These are phyloP conservation scores for Kentomonas sorsogonicus DNA, from an alignment of 208 protist species.

Conservation along the genomic window DNA sequence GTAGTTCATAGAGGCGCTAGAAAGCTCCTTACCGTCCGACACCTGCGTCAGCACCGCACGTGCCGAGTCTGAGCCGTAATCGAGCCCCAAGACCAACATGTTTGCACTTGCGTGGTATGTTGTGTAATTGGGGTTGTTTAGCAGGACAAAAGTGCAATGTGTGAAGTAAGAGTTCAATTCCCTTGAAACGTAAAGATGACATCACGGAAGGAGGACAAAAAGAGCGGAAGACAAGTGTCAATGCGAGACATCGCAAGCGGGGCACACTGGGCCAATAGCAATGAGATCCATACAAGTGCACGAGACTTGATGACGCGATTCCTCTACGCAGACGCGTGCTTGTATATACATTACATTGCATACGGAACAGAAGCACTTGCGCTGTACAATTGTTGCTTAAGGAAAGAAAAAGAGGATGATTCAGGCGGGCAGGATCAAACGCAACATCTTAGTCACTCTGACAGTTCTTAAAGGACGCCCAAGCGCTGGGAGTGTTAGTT, in stretches of 20 bases:
- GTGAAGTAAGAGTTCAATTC: background rate
- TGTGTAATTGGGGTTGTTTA: background rate
- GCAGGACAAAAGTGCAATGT: background rate
- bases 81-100: constrained; percentile 47
- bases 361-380: constrained; percentile 9
- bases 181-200: background rate
- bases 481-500: constrained; percentile 1
- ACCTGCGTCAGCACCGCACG: constrained; percentile 40
- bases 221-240: no score
- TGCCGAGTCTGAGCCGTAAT: constrained; percentile 50
- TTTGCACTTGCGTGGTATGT: background rate
- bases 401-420: no score
- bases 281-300: background rate
- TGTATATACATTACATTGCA: background rate
- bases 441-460: no score
- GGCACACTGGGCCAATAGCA: no score
- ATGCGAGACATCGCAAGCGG: background rate
- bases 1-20: constrained; percentile 31
- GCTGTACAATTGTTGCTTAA: constrained; percentile 12
- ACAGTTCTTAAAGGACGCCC: constrained; percentile 10
- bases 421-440: no score
- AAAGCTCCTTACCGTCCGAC: constrained; percentile 33
- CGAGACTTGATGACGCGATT: background rate
- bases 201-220: background rate
- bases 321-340: background rate